phyloP scores from a whole-genome alignment of 371 early-diverging fungal species.

The Polyrhizophydium stewartii region DNA sequence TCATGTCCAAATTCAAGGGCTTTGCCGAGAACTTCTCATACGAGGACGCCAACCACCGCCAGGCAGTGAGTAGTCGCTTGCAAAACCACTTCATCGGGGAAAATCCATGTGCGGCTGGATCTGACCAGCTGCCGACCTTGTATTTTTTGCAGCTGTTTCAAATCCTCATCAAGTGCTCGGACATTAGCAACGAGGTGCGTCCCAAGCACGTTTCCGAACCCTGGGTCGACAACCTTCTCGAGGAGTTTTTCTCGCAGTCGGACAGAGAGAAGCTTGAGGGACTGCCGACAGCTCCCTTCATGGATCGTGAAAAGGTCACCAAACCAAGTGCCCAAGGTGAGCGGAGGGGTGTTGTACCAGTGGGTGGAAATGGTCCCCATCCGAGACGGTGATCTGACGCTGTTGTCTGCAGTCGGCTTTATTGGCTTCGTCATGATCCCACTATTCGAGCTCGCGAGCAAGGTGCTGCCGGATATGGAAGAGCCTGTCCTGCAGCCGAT shows the following conservation, averaged over 20 bases:
- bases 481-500: constrained; percentile 37
- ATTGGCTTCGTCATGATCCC: constrained; percentile 54
- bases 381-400: too few species aligned
- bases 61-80: background rate
- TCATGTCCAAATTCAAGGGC: constrained; percentile 41
- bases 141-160: constrained; percentile 33
- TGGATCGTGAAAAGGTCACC: constrained; percentile 55
- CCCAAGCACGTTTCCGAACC: constrained; percentile 46
- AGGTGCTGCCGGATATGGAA: constrained; percentile 44
- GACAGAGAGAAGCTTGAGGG: constrained; percentile 50
- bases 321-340: constrained; percentile 46
- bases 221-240: constrained; percentile 55
- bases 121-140: background rate
- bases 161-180: constrained; percentile 50
- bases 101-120: too few species aligned
- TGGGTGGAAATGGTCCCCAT: too few species aligned
- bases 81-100: too few species aligned
- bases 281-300: constrained; percentile 51
- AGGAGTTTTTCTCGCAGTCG: constrained; percentile 52
- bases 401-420: constrained; percentile 23
- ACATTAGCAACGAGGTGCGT: constrained; percentile 49
- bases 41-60: constrained; percentile 35
- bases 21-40: constrained; percentile 36
- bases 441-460: constrained; percentile 44
- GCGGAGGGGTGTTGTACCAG: too few species aligned